Evolutionary conservation across 1,284 basidiomycete species (phyloP).

Genomic region (Peniophora sp.): DNA sequence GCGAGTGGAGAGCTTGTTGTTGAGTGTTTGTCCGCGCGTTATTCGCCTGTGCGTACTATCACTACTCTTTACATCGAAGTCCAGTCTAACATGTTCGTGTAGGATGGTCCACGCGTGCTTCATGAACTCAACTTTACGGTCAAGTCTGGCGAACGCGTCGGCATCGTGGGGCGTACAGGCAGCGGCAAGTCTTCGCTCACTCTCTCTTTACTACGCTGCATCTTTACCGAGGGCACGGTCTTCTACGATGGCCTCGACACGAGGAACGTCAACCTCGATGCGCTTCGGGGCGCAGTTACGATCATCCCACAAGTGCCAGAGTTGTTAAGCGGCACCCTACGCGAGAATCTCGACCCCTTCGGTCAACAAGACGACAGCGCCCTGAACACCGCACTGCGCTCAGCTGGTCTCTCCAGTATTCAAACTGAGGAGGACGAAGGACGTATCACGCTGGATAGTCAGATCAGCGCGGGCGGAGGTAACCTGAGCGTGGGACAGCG

Average conservation of each 20-base stretch:
- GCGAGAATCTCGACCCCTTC: slow-evolving; percentile 66
- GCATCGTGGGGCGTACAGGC: slow-evolving; percentile 67
- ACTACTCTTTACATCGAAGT: neutral
- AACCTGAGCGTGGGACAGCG: slow-evolving; percentile 70
- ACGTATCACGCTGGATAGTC: slow-evolving; percentile 40
- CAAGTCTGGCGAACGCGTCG: slow-evolving; percentile 41
- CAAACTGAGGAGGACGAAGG: slow-evolving; percentile 40
- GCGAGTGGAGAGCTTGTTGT: slow-evolving; percentile 61
- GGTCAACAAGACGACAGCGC: slow-evolving; percentile 61
- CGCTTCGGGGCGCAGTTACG: slow-evolving; percentile 36
- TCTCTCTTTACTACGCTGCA: slow-evolving; percentile 30
- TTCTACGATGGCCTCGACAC: slow-evolving; percentile 25
- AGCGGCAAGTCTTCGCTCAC: slow-evolving; percentile 58
- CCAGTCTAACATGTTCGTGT: slow-evolving; percentile 8
- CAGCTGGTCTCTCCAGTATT: slow-evolving; percentile 45
- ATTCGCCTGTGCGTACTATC: slow-evolving; percentile 27
- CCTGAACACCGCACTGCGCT: slow-evolving; percentile 45
- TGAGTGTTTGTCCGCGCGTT: slow-evolving; percentile 52
- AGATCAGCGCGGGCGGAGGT: slow-evolving; percentile 47
- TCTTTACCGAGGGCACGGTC: slow-evolving; percentile 36
- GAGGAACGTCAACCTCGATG: slow-evolving; percentile 52
- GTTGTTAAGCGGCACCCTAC: slow-evolving; percentile 48
- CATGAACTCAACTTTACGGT: slow-evolving; percentile 38
- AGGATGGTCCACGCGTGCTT: slow-evolving; percentile 34
- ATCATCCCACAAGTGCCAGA: slow-evolving; percentile 52